These are phyloP conservation scores for Plasmopara halstedii DNA, from an alignment of 352 stramenopile species.

Conservation along the genomic window DNA sequence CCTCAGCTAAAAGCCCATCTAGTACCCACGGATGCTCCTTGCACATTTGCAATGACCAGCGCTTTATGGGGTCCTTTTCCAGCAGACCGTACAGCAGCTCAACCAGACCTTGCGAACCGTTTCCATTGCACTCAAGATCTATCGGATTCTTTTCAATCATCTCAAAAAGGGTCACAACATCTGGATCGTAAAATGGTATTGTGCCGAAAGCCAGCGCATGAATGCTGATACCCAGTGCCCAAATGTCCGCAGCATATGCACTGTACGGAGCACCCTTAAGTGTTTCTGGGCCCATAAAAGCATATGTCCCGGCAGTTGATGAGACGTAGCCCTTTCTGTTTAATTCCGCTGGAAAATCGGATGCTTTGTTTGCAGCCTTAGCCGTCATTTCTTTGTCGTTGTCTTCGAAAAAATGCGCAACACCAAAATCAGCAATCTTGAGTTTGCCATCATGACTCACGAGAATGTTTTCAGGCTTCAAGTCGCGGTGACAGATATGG, in stretches of 20 bases:
- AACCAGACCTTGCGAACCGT: conserved; percentile 30
- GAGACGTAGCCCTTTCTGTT: conserved; percentile 74
- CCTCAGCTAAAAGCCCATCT: conserved; percentile 33
- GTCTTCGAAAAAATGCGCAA: conserved; percentile 77
- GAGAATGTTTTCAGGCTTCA: conserved; percentile 84
- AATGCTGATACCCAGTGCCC: conserved; percentile 79
- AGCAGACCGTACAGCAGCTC: conserved; percentile 55
- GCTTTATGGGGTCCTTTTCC: conserved; percentile 66
- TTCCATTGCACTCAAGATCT: conserved; percentile 23
- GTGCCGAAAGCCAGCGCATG: conserved; percentile 72
- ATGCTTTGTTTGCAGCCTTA: conserved; percentile 4
- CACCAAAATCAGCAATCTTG: conserved; percentile 84
- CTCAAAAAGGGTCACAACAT: conserved; percentile 79
- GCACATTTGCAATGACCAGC: conserved; percentile 58
- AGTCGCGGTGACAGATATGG: conserved; percentile 79
- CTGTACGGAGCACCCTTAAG: conserved; percentile 72
- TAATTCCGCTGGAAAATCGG: conserved; percentile 1
- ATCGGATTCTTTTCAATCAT: conserved; percentile 65
- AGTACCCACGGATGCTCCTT: conserved; percentile 68
- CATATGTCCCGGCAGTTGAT: conserved; percentile 75
- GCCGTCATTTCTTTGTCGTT: conserved; percentile 24
- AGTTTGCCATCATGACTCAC: conserved; percentile 52
- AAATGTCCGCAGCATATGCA: conserved; percentile 80
- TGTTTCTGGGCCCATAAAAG: conserved; percentile 79
- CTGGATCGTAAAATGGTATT: conserved; percentile 78